Evolutionary conservation across 768 basidiomycete genomes (phyloP), one percentile per base, ranked within the genome.

Genomic region (Boletus huronensis): DNA sequence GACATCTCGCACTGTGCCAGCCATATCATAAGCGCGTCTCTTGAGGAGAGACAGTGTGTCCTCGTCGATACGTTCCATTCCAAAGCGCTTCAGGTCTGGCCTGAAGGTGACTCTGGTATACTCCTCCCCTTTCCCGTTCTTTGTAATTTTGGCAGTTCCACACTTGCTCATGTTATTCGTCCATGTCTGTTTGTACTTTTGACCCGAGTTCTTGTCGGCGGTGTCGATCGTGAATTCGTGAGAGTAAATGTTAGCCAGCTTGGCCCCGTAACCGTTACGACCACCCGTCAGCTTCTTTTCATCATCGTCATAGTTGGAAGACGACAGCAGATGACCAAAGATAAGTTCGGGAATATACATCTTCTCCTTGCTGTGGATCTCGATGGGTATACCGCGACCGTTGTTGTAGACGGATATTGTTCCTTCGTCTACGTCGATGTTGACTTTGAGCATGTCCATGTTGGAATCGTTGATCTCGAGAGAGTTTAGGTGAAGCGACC

Each of bases 281-380:
- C 97, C 97, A 72, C 97, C 97, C 0, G 94, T 98, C 46, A 98
- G 81, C 74, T 97, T 98, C 81, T 94, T 97, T 76, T 99, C 95
- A 71, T 94, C 89, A 63, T 99, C 97, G 70, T 99, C 96, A 65
- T 96, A 98, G 77, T 98, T 98, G 42, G 93, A 96, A 11, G 88
- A 91, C 1, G 96, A 90, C 23, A 98, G 79, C 17, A 99, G 80
- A 68, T 97, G 87, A 6, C 97, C 97, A 63, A 99, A 99, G 64
- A 99, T 98, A 57, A 99, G 79, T 67, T 98, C 93, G 0, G 97
- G 97, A 53, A 99, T 97, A 69, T 91, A 96, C 7, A 96, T 88
- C 66, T 90, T 90, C 74, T 98, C 94, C 61, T 81, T 87, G 39
- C 84, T 82, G 72, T 98, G 97, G 53, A 96, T 89, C 73, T 98